phyloP scores from a whole-genome alignment of 169 alveolate species.

The Hepatocystis sp. region DNA sequence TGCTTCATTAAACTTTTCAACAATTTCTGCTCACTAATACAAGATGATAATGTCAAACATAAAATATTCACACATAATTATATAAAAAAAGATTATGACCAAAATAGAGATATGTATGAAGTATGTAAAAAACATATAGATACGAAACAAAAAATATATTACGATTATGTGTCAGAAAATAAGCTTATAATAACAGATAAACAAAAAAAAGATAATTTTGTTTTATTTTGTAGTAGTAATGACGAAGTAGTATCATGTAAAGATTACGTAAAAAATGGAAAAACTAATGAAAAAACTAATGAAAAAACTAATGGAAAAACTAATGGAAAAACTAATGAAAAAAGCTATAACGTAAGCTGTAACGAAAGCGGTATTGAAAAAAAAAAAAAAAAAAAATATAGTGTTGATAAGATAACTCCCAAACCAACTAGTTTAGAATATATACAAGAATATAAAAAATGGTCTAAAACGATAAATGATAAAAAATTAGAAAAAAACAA shows the following conservation, averaged over 20 bases:
- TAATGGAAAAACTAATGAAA: neutral
- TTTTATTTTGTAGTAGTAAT: too few species aligned
- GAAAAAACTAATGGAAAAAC: neutral
- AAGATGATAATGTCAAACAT: conserved; percentile 23
- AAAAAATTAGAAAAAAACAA: too few species aligned
- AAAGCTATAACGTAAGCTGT: neutral
- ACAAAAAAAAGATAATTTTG: too few species aligned
- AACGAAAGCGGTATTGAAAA: neutral
- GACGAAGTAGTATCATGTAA: too few species aligned
- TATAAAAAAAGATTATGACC: conserved; percentile 44
- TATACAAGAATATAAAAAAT: conserved; percentile 52
- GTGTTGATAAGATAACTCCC: neutral
- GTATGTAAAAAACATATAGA: conserved; percentile 63
- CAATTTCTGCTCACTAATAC: too few species aligned
- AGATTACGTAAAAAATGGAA: too few species aligned
- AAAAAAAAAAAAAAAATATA: neutral
- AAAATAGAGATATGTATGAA: conserved; percentile 33
- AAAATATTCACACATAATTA: conserved; percentile 62
- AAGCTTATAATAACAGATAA: conserved; percentile 8
- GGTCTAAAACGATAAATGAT: conserved; percentile 33
- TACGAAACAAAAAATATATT: conserved; percentile 40
- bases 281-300: neutral
- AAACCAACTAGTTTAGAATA: conserved; percentile 9
- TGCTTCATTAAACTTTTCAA: too few species aligned
- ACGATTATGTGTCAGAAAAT: conserved; percentile 44